phyloP scores from a whole-genome alignment of 108 stramenopile genomes.

The Aurantiochytrium sp. region DNA sequence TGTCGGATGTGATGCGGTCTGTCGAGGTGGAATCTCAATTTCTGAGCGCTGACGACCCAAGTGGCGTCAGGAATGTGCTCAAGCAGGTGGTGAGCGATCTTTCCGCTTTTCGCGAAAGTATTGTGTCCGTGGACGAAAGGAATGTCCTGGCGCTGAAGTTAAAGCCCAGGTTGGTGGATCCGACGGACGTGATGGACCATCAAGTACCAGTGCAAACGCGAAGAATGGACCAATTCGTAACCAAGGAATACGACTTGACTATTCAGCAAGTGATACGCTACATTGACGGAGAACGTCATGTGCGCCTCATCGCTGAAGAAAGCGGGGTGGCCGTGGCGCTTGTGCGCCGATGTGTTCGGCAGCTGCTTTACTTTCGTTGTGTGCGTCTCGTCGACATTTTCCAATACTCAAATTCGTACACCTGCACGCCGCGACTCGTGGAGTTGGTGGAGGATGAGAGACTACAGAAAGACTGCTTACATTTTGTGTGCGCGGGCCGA shows the following conservation, averaged over 20 bases:
- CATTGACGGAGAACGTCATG: neutral
- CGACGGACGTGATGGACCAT: neutral
- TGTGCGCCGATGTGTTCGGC: neutral
- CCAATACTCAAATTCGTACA: neutral
- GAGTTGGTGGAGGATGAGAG: neutral
- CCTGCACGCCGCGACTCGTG: conserved; percentile 1
- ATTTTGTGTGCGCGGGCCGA: neutral
- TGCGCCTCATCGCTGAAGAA: neutral
- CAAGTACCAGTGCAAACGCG: neutral
- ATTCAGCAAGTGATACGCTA: neutral
- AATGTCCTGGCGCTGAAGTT: neutral
- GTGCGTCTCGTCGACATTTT: conserved; percentile 3
- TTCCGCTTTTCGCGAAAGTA: neutral
- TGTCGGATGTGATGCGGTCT: neutral
- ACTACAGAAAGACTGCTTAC: neutral
- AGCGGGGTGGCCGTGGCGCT: conserved; percentile 16
- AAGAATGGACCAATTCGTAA: neutral
- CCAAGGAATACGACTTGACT: neutral
- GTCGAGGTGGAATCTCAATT: neutral
- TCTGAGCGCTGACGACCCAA: neutral
- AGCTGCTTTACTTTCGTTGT: neutral
- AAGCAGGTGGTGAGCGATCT: neutral
- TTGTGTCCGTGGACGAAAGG: neutral
- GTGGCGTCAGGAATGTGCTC: neutral
- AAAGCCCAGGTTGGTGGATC: neutral